Evolutionary conservation across 202 grass and related monocot species (phyloP).

Genomic region (Brachypodium distachyon): DNA sequence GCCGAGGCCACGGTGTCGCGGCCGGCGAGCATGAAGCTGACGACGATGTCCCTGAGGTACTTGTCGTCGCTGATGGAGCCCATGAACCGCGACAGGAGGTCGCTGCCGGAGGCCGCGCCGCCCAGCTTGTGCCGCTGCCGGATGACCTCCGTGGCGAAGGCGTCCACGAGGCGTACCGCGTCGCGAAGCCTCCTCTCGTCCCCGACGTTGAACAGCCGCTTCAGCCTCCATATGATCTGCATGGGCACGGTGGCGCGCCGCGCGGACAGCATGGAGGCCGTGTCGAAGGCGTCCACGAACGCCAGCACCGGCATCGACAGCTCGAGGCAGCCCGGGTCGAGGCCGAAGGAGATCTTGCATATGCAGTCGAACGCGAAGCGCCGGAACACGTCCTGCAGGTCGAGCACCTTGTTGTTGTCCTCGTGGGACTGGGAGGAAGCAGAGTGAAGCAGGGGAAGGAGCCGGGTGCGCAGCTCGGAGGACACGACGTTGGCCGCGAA

Average conservation of each 20-base stretch:
- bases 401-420: constrained; percentile 14
- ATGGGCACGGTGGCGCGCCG: constrained; percentile 37
- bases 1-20: constrained; percentile 79
- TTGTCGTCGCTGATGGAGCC: constrained; percentile 55
- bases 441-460: constrained; percentile 56
- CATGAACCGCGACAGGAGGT: constrained; percentile 88
- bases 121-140: constrained; percentile 54
- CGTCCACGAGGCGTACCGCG: constrained; percentile 48
- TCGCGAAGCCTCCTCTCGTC: constrained; percentile 51
- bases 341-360: constrained; percentile 80
- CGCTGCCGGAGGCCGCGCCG: constrained; percentile 36
- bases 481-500: constrained; percentile 42
- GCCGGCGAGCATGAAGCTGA: constrained; percentile 94
- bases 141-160: constrained; percentile 60
- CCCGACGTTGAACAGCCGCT: constrained; percentile 61
- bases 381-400: constrained; percentile 82
- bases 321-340: constrained; percentile 66
- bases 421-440: not conserved
- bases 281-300: constrained; percentile 56
- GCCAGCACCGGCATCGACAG: constrained; percentile 64
- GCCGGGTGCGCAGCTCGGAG: constrained; percentile 44
- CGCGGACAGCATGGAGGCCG: constrained; percentile 63
- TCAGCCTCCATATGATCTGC: constrained; percentile 48
- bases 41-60: constrained; percentile 90
- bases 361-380: constrained; percentile 91